These are phyloP conservation scores for Backusella morwellensis DNA, from an alignment of 192 early-diverging fungal species.

Conservation along the genomic window DNA sequence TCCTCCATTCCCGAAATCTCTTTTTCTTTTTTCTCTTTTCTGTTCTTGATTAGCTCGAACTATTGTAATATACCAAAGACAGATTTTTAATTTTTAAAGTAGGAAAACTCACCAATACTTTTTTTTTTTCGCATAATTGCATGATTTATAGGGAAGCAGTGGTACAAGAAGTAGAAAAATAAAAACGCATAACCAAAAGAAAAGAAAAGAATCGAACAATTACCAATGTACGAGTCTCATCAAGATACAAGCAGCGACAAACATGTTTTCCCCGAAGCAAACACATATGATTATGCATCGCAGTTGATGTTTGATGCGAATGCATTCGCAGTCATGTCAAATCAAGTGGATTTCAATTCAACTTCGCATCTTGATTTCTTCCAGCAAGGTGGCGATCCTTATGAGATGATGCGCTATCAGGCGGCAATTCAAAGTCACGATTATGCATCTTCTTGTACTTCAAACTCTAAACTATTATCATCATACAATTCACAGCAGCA, in stretches of 20 bases:
- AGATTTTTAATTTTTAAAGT: not conserved
- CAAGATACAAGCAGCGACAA: constrained; percentile 11
- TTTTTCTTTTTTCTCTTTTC: constrained; percentile 8
- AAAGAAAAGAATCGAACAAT: not conserved
- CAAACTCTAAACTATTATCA: not conserved
- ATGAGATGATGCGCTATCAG: constrained; percentile 8
- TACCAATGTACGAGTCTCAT: constrained; percentile 9
- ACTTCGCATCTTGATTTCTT: constrained; percentile 7
- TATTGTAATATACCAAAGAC: not conserved
- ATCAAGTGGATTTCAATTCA: constrained; percentile 11
- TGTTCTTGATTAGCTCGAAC: not conserved
- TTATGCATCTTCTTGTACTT: constrained; percentile 12
- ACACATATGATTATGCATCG: constrained; percentile 11
- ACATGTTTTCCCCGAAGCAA: constrained; percentile 8
- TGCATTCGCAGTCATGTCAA: constrained; percentile 9
- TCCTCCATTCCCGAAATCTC: constrained; percentile 6
- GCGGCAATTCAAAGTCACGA: constrained; percentile 11
- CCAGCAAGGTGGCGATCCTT: constrained; percentile 5
- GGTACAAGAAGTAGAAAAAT: not conserved
- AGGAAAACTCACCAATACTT: not conserved
- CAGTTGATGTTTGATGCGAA: constrained; percentile 12
- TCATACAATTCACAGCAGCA: not conserved
- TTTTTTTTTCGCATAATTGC: not conserved
- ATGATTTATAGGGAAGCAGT: not conserved
- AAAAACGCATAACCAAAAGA: not conserved